Base-by-base conservation (phyloP, 257 asterid species). In the Petrea volubilis region DNA sequence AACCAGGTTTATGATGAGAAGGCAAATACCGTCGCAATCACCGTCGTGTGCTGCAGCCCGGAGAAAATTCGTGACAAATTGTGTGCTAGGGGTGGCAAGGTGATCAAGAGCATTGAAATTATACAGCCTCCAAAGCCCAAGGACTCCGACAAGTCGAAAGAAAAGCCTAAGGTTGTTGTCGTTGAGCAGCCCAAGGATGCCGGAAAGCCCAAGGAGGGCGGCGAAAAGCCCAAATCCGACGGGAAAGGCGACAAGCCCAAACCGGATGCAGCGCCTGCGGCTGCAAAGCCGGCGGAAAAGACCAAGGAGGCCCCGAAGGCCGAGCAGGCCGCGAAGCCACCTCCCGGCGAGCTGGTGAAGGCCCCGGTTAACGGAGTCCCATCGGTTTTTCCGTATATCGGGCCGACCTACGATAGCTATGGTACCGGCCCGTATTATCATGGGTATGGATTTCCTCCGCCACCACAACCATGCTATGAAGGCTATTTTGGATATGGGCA, bases 41-140 rank as follows among this genome's bases (percentile, higher is more conserved):
- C 64, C 0, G 98, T 88, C 58, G 89, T 88, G 1, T 85, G 98
- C 79, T 88, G 97, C 64, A 85, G 88, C 80, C 98, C 97, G 0
- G 96, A 93, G 78, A 85, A 77, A 43, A 77, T 90, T 53, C 93
- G 96, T 5, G 96, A 90, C 78, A 90, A 88, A 72, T 49, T 93
- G 15, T 84, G 86, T 23, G 71, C 71, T 40, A 86, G 74, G 60
- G 97, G 94, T 40, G 78, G 90, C 7, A 82, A 76, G 58, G 76
- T 72, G 0, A 90, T 93, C 72, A 81, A 87, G 49, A 81, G 87
- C 65, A 90, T 93, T 53, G 91, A 82, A 18, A 93, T 93, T 18
- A 55, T 69, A 2, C 83, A 60, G 43, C 75, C 83, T 0, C 24
- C 74, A 0, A 73, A 65, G 47, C 80, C 80, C 55, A 67, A 79